Base-by-base conservation (phyloP, 1,284 basidiomycete genomes). In the Vanrija humicola region DNA sequence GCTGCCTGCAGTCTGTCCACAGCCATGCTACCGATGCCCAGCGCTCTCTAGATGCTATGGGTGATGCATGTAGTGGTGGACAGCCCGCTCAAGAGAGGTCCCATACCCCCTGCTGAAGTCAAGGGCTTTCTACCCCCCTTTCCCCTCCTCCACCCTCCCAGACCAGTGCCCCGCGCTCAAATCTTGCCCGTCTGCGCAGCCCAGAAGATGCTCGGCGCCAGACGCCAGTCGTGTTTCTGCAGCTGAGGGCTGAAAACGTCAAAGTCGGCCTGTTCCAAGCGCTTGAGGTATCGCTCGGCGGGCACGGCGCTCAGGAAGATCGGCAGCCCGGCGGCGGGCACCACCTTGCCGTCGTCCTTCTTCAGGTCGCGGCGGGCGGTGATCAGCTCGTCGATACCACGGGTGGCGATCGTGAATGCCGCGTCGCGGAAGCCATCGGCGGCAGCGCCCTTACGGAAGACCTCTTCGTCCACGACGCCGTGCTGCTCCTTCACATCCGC, bases 311-410 rank as follows among this genome's bases (percentile, higher is more conserved):
- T 78, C 29, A 91, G 77, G 75, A 96, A 90, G 25, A 92, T 80
- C 4, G 89, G 87, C 80, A 90, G 83, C 25, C 83, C 88, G 51
- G 76, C 78, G 26, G 59, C 64, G 14, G 88, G 88, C 46, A 65
- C 62, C 14, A 90, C 82, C 65, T 79, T 83, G 25, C 83, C 83
- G 34, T 77, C 82, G 58, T 79, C 81, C 47, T 83, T 80, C 63
- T 84, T 83, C 68, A 94, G 82, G 81, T 88, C 85, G 52, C 84
- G 82, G 43, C 89, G 82, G 3, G 91, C 90, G 3, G 90, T 92
- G 64, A 87, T 81, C 61, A 97, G 74, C 75, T 97, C 88, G 77
- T 95, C 91, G 78, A 95, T 92, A 40, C 91, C 93, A 18, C 89
- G 77, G 10, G 88, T 90, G 16, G 93, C 93, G 70, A 95, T 86